phyloP scores from a whole-genome alignment of 2,329 filamentous ascomycete species.

The Colletotrichum sp. region DNA sequence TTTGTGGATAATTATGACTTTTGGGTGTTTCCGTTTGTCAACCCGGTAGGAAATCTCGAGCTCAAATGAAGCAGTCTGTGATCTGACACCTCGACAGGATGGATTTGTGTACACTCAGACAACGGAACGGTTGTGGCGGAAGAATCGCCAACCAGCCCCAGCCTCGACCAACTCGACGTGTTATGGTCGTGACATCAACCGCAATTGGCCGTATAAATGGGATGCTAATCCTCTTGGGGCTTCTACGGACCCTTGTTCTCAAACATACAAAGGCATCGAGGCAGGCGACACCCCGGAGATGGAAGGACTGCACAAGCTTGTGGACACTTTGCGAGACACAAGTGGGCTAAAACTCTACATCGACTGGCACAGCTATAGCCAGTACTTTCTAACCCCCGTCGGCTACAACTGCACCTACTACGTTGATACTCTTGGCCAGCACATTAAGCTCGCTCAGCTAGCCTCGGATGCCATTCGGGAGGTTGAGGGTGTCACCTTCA shows the following conservation, averaged over 20 bases:
- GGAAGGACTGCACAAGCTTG: slow-evolving; percentile 42
- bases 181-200: slow-evolving; percentile 57
- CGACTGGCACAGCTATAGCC: slow-evolving; percentile 52
- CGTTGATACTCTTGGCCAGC: slow-evolving; percentile 42
- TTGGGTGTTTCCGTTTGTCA: slow-evolving; percentile 57
- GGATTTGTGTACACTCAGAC: slow-evolving; percentile 54
- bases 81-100: neutral
- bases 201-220: slow-evolving; percentile 59
- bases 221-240: slow-evolving; percentile 45
- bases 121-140: slow-evolving; percentile 53
- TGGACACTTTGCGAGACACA: slow-evolving; percentile 33
- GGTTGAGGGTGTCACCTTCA: slow-evolving; percentile 33
- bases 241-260: slow-evolving; percentile 51
- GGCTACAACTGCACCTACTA: slow-evolving; percentile 47
- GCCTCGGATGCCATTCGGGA: slow-evolving; percentile 3
- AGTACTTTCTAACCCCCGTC: slow-evolving; percentile 46
- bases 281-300: slow-evolving; percentile 52
- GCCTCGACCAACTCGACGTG: slow-evolving; percentile 35
- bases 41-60: slow-evolving; percentile 44
- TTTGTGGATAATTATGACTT: slow-evolving; percentile 63
- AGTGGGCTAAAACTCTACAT: slow-evolving; percentile 50
- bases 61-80: neutral
- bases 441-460: slow-evolving; percentile 33
- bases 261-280: slow-evolving; percentile 46
- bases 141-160: slow-evolving; percentile 50